Evolutionary conservation across 352 stramenopile genomes (phyloP).

Genomic region (Pythium brachiatum): DNA sequence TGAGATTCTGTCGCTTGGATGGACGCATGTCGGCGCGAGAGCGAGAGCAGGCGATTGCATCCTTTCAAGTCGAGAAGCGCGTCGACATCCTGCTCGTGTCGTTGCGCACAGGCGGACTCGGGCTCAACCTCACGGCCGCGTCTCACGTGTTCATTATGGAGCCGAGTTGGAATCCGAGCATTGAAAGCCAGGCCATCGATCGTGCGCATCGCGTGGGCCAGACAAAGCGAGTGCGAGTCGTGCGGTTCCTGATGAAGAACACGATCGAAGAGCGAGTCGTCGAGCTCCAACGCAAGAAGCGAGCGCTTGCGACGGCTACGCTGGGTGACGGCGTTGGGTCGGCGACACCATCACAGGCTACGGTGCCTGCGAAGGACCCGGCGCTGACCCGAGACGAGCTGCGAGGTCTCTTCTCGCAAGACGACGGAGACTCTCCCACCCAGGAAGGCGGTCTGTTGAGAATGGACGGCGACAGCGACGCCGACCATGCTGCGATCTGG

Average conservation of each 20-base stretch:
- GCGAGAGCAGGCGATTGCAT: constrained; percentile 58
- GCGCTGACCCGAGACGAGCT: constrained; percentile 46
- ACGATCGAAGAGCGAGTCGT: constrained; percentile 91
- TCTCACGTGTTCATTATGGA: constrained; percentile 94
- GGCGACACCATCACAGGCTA: constrained; percentile 9
- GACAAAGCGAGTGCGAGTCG: constrained; percentile 61
- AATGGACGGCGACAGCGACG: constrained; percentile 1
- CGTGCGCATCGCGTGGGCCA: constrained; percentile 88
- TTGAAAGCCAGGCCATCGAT: constrained; percentile 90
- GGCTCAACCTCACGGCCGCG: constrained; percentile 91
- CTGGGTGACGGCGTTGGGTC: constrained; percentile 42
- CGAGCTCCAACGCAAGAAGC: constrained; percentile 87
- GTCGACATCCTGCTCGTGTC: constrained; percentile 87
- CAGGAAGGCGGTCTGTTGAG: background rate
- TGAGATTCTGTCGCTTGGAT: constrained; percentile 44
- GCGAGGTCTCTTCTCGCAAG: constrained; percentile 44
- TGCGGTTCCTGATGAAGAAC: constrained; percentile 83
- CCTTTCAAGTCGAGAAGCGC: constrained; percentile 53
- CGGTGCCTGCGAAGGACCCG: constrained; percentile 23
- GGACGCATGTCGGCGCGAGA: constrained; percentile 58
- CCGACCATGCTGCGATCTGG: constrained; percentile 18
- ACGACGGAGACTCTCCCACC: constrained; percentile 7
- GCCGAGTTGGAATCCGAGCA: constrained; percentile 89
- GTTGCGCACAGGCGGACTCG: constrained; percentile 83
- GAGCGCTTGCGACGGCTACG: constrained; percentile 66